A percentile compares a stretch with the other conserved stretches of the same genome.
These are phyloP conservation scores for Lichtheimia hyalospora DNA, from an alignment of 371 early-diverging fungal genomes.

Conservation along the genomic window DNA sequence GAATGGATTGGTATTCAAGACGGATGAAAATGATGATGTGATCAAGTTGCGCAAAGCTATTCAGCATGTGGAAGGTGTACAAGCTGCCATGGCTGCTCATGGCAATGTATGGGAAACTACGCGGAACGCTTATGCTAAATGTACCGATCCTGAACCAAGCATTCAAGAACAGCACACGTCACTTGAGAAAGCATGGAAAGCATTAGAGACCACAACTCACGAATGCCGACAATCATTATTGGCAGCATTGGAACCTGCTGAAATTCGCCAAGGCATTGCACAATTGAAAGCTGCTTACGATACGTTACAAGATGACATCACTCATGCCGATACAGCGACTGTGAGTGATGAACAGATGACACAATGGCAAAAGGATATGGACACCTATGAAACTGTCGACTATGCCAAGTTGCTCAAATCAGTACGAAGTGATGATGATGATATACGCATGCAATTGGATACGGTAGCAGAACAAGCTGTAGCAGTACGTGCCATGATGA, in stretches of 20 bases:
- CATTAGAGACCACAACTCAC: conserved; percentile 3
- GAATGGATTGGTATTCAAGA: conserved; percentile 11
- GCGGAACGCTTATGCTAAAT: conserved; percentile 24
- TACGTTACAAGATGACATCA: conserved; percentile 1
- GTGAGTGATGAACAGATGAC: conserved; percentile 28
- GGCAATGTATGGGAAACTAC: conserved; percentile 23
- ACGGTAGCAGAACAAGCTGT: conserved; percentile 28
- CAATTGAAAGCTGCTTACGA: conserved; percentile 2
- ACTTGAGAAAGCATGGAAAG: conserved; percentile 5
- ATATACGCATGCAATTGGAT: conserved; percentile 24
- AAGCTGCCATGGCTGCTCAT: conserved; percentile 25
- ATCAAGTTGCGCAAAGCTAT: conserved; percentile 27
- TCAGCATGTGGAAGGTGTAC: conserved; percentile 25
- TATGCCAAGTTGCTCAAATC: conserved; percentile 29
- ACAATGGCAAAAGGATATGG: conserved; percentile 40
- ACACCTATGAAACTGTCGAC: conserved; percentile 26
- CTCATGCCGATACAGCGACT: conserved; percentile 4
- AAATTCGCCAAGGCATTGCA: conserved; percentile 7
- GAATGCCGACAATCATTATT: not conserved
- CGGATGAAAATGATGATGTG: not conserved
- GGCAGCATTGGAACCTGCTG: conserved; percentile 19
- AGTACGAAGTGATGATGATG: conserved; percentile 10
- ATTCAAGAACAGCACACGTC: conserved; percentile 15
- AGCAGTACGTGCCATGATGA: conserved; percentile 25
- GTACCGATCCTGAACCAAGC: conserved; percentile 17